phyloP scores from a whole-genome alignment of 2,329 filamentous ascomycete species.

The Trichophyton rubrum region DNA sequence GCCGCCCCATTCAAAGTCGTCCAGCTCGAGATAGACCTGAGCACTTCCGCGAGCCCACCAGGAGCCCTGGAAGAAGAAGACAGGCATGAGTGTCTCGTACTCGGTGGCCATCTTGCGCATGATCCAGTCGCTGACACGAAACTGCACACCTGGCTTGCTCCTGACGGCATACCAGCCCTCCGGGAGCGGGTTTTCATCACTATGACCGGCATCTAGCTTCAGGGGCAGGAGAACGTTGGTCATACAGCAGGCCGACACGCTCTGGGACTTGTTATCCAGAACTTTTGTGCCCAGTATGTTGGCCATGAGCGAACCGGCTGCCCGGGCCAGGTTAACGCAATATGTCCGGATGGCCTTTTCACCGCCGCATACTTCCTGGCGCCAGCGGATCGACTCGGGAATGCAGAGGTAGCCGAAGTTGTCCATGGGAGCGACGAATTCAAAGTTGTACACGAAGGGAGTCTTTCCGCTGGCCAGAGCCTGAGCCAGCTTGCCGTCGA shows the following conservation, averaged over 20 bases:
- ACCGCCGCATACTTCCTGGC: conserved; percentile 55
- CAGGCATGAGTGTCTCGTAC: conserved; percentile 57
- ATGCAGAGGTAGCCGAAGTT: conserved; percentile 59
- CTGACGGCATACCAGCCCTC: conserved; percentile 52
- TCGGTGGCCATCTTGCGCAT: conserved; percentile 41
- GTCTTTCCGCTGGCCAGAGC: neutral
- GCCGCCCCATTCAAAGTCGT: conserved; percentile 63
- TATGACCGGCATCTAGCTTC: conserved; percentile 16
- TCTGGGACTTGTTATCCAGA: conserved; percentile 35
- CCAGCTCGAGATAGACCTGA: conserved; percentile 69
- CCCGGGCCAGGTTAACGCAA: conserved; percentile 47
- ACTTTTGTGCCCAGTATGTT: conserved; percentile 55
- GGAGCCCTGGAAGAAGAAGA: conserved; percentile 47
- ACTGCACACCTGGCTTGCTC: conserved; percentile 60
- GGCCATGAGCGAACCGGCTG: conserved; percentile 51
- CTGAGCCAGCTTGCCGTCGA: conserved; percentile 1
- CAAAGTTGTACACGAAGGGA: conserved; percentile 48
- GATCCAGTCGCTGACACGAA: conserved; percentile 50
- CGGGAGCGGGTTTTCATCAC: conserved; percentile 12
- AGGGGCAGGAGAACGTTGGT: conserved; percentile 64
- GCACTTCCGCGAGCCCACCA: conserved; percentile 65
- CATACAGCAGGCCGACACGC: conserved; percentile 45
- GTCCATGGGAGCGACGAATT: conserved; percentile 66
- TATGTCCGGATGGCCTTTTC: conserved; percentile 59
- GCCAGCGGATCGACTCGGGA: conserved; percentile 59